Evolutionary conservation across 306 rosid species (phyloP).

Genomic region (Castanea sativa): DNA sequence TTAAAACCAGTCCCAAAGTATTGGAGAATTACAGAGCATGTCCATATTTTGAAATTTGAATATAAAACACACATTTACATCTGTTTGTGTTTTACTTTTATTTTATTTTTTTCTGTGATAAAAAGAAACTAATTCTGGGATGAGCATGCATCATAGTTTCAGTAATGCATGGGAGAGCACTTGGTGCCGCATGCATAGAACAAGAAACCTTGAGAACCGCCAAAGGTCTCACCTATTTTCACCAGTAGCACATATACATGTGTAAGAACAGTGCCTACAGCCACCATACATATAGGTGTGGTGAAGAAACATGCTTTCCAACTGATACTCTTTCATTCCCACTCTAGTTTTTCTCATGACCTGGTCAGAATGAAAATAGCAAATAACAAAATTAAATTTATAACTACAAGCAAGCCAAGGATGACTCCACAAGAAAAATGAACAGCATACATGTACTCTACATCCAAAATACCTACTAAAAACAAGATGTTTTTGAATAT

Average conservation of each 20-base stretch:
- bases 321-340: conserved; percentile 91
- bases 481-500: background rate
- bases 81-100: background rate
- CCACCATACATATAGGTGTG: conserved; percentile 98
- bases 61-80: background rate
- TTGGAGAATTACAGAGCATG: background rate
- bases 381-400: conserved; percentile 12
- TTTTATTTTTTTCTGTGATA: background rate
- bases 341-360: conserved; percentile 75
- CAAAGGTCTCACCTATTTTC: conserved; percentile 54
- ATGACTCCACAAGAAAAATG: background rate
- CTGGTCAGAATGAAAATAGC: conserved; percentile 37
- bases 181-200: conserved; percentile 2
- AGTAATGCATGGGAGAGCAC: background rate
- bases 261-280: conserved; percentile 91
- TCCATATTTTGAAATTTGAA: background rate
- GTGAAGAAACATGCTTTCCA: conserved; percentile 92
- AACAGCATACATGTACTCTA: background rate
- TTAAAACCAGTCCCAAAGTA: background rate
- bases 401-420: background rate
- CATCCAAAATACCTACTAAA: background rate
- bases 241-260: conserved; percentile 96
- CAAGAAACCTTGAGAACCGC: background rate
- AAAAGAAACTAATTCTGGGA: conserved; percentile 5
- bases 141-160: background rate